A percentile compares a stretch with the other conserved stretches of the same genome.
These are phyloP conservation scores for Carpinus viminea DNA, from an alignment of 306 rosid genomes.

Conservation along the genomic window DNA sequence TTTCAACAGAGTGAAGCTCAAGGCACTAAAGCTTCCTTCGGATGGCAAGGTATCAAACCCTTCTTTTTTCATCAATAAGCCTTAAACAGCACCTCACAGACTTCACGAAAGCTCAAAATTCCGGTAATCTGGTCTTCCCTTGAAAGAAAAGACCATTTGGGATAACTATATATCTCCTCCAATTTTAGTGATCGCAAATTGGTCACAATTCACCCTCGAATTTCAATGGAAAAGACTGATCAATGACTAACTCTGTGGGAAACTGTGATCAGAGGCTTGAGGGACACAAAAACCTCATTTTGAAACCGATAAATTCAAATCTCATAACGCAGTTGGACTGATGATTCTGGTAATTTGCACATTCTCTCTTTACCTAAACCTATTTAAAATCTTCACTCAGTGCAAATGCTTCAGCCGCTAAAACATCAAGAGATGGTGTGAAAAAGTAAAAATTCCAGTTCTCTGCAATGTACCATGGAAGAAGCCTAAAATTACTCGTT, in stretches of 20 bases:
- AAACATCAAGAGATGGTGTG: conserved; percentile 25
- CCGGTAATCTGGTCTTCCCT: conserved; percentile 28
- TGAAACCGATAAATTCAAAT: conserved; percentile 37
- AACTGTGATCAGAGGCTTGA: conserved; percentile 41
- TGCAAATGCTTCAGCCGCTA: conserved; percentile 37
- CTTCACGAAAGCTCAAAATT: conserved; percentile 41
- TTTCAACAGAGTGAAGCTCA: conserved; percentile 45
- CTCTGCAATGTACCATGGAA: conserved; percentile 27
- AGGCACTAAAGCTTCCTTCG: conserved; percentile 44
- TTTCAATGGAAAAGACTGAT: conserved; percentile 17
- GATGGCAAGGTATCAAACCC: conserved; percentile 74
- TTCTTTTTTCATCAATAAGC: conserved; percentile 29
- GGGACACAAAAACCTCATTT: conserved; percentile 24
- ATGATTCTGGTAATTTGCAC: conserved; percentile 28
- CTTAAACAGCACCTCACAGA: conserved; percentile 36
- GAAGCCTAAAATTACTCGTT: conserved; percentile 20
- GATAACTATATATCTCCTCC: conserved; percentile 30
- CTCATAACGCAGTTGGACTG: conserved; percentile 30
- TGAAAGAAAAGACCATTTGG: conserved; percentile 32
- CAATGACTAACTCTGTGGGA: conserved; percentile 30
- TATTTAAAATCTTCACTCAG: neutral
- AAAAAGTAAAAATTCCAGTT: conserved; percentile 27
- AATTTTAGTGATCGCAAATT: conserved; percentile 29
- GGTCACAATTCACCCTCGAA: conserved; percentile 35
- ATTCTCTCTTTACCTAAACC: conserved; percentile 25